Percentiles rank a stretch among this genome's conserved stretches.
These are phyloP conservation scores for Sonneratia caseolaris DNA, from an alignment of 345 rosid genomes.

Conservation along the genomic window DNA sequence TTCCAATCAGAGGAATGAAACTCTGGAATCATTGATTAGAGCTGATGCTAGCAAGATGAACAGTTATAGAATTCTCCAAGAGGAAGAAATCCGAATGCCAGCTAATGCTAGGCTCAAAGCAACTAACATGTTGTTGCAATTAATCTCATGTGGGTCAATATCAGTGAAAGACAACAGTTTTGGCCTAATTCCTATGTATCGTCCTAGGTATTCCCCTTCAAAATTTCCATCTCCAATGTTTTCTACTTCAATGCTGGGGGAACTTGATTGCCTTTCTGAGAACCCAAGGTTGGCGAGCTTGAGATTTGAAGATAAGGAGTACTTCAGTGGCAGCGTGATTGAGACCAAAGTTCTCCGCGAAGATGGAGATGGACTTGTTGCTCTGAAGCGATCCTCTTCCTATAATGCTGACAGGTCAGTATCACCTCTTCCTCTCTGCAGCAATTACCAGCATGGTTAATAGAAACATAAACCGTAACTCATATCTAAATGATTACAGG, in stretches of 20 bases:
- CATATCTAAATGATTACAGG: no score
- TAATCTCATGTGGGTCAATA: constrained; percentile 93
- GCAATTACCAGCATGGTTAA: neutral
- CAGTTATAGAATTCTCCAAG: constrained; percentile 78
- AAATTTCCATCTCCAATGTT: constrained; percentile 43
- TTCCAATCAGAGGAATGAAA: constrained; percentile 61
- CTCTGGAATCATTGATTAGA: constrained; percentile 83
- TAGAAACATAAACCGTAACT: no score
- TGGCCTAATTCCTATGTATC: constrained; percentile 74
- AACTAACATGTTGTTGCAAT: constrained; percentile 68
- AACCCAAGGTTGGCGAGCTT: constrained; percentile 64
- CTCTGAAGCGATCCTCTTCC: constrained; percentile 89
- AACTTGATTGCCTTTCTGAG: constrained; percentile 72
- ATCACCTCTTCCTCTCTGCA: constrained; percentile 2
- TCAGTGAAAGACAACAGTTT: constrained; percentile 86
- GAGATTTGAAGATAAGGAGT: constrained; percentile 77
- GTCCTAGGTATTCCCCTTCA: constrained; percentile 44
- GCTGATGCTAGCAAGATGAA: constrained; percentile 83
- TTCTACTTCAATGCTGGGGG: constrained; percentile 66
- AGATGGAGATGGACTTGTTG: constrained; percentile 31
- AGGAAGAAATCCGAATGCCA: constrained; percentile 64
- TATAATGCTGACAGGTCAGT: constrained; percentile 88
- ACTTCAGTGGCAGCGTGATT: constrained; percentile 85
- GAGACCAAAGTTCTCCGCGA: constrained; percentile 58
- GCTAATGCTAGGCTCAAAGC: constrained; percentile 59